Evolutionary conservation across 352 stramenopile genomes (phyloP), one percentile per base, ranked within the genome.

Genomic region (Phytopythium vexans): DNA sequence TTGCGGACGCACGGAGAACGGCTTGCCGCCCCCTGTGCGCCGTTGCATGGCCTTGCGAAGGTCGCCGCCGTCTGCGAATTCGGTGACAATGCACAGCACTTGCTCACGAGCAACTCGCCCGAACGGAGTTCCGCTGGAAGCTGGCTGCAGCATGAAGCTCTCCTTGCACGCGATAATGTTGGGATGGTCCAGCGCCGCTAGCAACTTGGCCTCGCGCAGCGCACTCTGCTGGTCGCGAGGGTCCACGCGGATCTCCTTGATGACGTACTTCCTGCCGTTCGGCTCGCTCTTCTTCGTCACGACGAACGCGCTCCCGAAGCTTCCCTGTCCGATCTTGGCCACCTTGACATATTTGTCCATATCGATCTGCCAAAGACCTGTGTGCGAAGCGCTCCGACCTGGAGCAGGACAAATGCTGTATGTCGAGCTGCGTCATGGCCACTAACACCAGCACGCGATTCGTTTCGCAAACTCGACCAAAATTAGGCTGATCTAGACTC

Each of bases 131-230:
- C 62, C 4, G 31, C 41, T 37, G 3, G 40, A 14, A 16, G 46
- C 31, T 10, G 63, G 49, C 2, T 66, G 50, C 0, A 83, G 33
- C 32, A 88, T 12, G 46, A 95, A 95, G 58, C 77, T 89, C 58
- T 92, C 84, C 50, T 84, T 82, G 54, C 81, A 92, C 0, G 66
- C 56, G 38, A 96, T 86, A 50, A 96, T 89, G 64, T 96, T 91
- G 2, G 85, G 85, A 54, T 96, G 86, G 48, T 88, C 72, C 37
- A 96, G 45, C 7, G 79, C 77, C 7, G 68, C 68, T 32, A 95
- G 62, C 4, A 96, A 60, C 32, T 77, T 68, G 46, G 81, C 83
- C 64, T 94, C 83, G 1, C 77, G 68, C 41, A 89, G 54, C 1
- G 82, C 79, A 5, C 66, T 74, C 7, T 65, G 58, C 45, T 78